Conservation (phyloP, 2,329 filamentous ascomycete species). For the Paecilomyces formosus region DNA sequence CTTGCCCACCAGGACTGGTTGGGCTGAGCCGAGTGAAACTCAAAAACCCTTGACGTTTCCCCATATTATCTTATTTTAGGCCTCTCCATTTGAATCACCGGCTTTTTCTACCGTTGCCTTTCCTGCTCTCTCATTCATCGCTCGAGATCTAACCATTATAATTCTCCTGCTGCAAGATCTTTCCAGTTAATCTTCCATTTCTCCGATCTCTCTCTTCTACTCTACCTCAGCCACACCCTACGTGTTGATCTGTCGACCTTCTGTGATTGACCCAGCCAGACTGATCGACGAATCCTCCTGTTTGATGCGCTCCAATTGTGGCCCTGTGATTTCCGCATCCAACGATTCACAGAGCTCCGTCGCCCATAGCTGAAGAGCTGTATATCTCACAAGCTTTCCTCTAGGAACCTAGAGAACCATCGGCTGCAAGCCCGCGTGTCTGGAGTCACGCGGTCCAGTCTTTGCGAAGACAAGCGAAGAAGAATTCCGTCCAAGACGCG, state of each 20-base stretch:
- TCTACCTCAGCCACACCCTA: neutral
- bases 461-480: neutral
- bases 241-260: neutral
- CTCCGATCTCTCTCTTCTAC: neutral
- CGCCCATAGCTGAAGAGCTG: neutral
- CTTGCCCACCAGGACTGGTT: neutral
- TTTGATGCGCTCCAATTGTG: neutral
- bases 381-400: neutral
- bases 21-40: neutral
- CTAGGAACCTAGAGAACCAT: neutral
- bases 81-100: neutral
- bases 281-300: neutral
- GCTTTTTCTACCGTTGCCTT: neutral
- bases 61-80: neutral
- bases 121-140: neutral
- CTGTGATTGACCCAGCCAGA: neutral
- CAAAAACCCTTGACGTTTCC: neutral
- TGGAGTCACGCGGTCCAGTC: neutral
- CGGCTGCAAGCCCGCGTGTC: neutral
- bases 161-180: neutral
- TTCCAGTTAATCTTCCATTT: neutral
- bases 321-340: neutral
- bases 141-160: neutral
- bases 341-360: neutral
- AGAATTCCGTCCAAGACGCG: conserved; percentile 19